phyloP scores from a whole-genome alignment of 1,139 yeast species.

The Kurtzmaniella natalensis region DNA sequence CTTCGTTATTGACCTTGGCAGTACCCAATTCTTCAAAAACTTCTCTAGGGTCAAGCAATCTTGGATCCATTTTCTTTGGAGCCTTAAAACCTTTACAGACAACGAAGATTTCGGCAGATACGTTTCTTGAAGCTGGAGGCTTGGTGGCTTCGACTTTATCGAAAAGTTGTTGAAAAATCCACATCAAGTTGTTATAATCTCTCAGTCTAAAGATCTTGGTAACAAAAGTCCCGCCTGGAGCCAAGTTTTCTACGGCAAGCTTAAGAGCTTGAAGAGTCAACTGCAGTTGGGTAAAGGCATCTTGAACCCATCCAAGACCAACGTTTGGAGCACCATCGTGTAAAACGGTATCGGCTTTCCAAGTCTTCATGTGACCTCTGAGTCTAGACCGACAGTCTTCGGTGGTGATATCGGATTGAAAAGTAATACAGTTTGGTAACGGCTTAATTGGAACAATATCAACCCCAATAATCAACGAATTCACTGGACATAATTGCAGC shows the following conservation, averaged over 20 bases:
- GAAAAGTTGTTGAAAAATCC: constrained; percentile 95
- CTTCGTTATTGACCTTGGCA: constrained; percentile 78
- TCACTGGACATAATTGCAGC: constrained; percentile 83
- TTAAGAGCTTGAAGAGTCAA: constrained; percentile 88
- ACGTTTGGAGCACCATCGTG: constrained; percentile 99
- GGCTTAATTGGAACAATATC: constrained; percentile 97
- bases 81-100: constrained; percentile 96
- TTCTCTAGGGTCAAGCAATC: constrained; percentile 84
- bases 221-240: constrained; percentile 93
- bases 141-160: constrained; percentile 97
- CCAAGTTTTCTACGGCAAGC: constrained; percentile 90
- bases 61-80: constrained; percentile 90
- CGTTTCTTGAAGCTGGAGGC: constrained; percentile 98
- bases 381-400: constrained; percentile 94
- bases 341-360: constrained; percentile 97
- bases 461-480: constrained; percentile 92
- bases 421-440: constrained; percentile 87
- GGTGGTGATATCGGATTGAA: constrained; percentile 95
- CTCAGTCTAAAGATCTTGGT: constrained; percentile 96
- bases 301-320: constrained; percentile 99
- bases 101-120: constrained; percentile 97
- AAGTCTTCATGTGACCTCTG: constrained; percentile 94
- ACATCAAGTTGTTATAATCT: constrained; percentile 92
- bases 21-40: constrained; percentile 90
- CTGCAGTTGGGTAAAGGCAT: constrained; percentile 97